These are phyloP conservation scores for Apostasia shenzhenica DNA, from an alignment of 106 monocot species.

Conservation along the genomic window DNA sequence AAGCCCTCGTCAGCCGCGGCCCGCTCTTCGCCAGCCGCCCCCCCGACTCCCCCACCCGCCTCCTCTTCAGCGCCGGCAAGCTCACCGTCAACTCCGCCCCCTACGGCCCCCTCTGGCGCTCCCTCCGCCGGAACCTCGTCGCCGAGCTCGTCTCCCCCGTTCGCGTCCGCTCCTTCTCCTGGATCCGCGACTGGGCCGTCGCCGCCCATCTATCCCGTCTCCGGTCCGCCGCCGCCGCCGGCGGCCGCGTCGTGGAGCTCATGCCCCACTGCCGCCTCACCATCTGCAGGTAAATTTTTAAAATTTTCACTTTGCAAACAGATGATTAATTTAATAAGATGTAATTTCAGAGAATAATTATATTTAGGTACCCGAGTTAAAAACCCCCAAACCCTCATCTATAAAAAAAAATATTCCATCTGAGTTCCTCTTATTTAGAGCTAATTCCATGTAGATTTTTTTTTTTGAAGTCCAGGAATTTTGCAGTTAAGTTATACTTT, in stretches of 20 bases:
- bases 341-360: no score
- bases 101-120: slow-evolving; percentile 86
- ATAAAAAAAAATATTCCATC: no score
- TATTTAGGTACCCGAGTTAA: no score
- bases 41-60: slow-evolving; percentile 73
- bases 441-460: no score
- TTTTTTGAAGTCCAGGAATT: no score
- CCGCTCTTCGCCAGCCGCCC: slow-evolving; percentile 80
- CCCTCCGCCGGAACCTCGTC: slow-evolving; percentile 80
- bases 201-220: slow-evolving; percentile 45
- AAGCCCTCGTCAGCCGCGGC: slow-evolving; percentile 66
- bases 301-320: no score
- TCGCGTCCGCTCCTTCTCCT: slow-evolving; percentile 23
- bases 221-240: slow-evolving; percentile 13
- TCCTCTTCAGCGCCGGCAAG: slow-evolving; percentile 73
- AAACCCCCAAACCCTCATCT: no score
- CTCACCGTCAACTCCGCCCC: slow-evolving; percentile 78
- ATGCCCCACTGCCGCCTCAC: slow-evolving; percentile 67
- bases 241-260: slow-evolving; percentile 30
- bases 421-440: no score
- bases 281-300: slow-evolving; percentile 32
- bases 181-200: slow-evolving; percentile 90
- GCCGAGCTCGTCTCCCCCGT: slow-evolving; percentile 50
- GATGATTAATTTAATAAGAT: no score
- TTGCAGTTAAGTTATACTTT: no score